Evolutionary conservation across 768 basidiomycete species (phyloP).

Genomic region (Collybiopsis luxurians): DNA sequence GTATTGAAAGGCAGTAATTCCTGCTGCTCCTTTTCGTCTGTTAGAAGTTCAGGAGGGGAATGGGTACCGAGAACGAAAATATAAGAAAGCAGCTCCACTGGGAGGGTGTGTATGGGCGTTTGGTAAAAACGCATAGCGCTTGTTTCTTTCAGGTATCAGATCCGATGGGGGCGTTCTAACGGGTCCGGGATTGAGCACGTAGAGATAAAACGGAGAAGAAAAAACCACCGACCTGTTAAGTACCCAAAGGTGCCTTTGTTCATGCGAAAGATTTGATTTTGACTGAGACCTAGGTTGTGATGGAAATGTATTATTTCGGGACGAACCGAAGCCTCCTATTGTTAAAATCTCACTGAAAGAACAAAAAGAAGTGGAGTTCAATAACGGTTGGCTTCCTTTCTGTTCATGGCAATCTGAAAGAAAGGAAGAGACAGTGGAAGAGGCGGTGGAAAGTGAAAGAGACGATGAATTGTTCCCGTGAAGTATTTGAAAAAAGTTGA

Average conservation of each 20-base stretch:
- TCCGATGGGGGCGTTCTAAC: background rate
- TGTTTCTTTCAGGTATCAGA: slow-evolving; percentile 9
- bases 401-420: background rate
- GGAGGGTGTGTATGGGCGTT: slow-evolving; percentile 40
- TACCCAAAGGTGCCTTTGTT: background rate
- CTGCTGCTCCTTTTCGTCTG: slow-evolving; percentile 19
- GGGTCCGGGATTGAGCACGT: background rate
- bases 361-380: background rate
- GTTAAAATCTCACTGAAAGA: background rate
- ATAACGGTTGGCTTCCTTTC: background rate
- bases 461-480: no score
- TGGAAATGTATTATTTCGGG: slow-evolving; percentile 3
- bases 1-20: slow-evolving; percentile 31
- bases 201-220: background rate
- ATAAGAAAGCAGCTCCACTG: slow-evolving; percentile 55
- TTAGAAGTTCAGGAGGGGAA: slow-evolving; percentile 19
- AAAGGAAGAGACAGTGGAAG: background rate
- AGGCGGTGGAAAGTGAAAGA: background rate
- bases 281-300: background rate
- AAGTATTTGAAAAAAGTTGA: background rate
- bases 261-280: slow-evolving; percentile 1
- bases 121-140: slow-evolving; percentile 5
- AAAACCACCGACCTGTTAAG: background rate
- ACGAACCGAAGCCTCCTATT: background rate
- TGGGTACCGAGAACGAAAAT: slow-evolving; percentile 52